Evolutionary conservation across 331 rosid genomes (phyloP), one percentile per base, ranked within the genome.

Genomic region (Quercus phellos): DNA sequence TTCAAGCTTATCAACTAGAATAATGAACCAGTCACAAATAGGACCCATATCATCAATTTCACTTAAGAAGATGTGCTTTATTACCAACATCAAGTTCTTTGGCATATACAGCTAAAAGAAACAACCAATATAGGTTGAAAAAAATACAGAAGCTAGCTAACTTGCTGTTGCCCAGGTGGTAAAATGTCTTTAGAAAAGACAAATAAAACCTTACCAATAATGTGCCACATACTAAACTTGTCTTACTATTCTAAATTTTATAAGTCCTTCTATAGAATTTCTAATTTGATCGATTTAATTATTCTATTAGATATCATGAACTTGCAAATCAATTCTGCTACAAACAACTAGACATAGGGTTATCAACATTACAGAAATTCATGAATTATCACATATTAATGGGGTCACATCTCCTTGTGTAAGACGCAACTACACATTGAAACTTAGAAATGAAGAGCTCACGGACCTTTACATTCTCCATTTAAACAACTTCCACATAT

Each of bases 381-480:
- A 38, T 8, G 42, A 38, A 35, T 53, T 59, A 17, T 69, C 58
- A 61, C 14, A 19, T 22, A 68, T n/a, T 32, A 4, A 9, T 8
- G 61, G 68, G 5, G 30, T 27, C 10, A 68, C 22, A 56, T 54
- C 68, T 34, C 69, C 3, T 51, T 38, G 59, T 51, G 64, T 8
- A 73, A 9, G n/a, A 4, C 61, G 74, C 55, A 58, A 59, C 60
- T 55, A 22, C 5, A 29, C 8, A 38, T 63, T 27, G n/a, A 66
- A 27, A 50, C 70, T 59, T 9, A 75, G 43, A 51, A 67, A 56
- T 16, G 60, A 80, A 69, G 50, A 55, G 78, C 54, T 59, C 64
- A 72, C 92, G 77, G 70, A 94, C 98, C 99, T 83, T 84, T 85
- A 81, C 98, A 91, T 82, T 81, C 84, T 78, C 91, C 93, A 88